Conservation (phyloP, 192 early-diverging fungal genomes). For the Linnemannia elongata region DNA sequence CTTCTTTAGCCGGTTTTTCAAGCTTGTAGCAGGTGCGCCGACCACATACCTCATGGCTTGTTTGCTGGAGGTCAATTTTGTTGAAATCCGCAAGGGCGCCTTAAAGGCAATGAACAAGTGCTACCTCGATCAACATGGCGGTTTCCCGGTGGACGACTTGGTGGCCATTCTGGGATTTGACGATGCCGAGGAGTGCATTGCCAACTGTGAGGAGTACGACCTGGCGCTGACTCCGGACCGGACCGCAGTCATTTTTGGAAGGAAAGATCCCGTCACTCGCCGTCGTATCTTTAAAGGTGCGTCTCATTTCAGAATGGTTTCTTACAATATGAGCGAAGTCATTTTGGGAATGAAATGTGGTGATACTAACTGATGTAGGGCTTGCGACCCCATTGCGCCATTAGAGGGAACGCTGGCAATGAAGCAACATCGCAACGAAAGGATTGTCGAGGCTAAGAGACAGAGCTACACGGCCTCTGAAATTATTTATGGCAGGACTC, state of each 20-base stretch:
- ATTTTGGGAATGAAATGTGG: neutral
- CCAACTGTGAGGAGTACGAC: conserved; percentile 54
- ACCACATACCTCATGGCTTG: conserved; percentile 86
- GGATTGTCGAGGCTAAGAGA: conserved; percentile 45
- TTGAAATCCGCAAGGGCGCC: conserved; percentile 78
- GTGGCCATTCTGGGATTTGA: conserved; percentile 54
- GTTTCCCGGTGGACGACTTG: conserved; percentile 37
- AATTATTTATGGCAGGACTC: conserved; percentile 40
- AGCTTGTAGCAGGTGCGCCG: conserved; percentile 64
- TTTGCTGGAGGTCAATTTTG: conserved; percentile 81
- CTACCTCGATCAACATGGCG: conserved; percentile 55
- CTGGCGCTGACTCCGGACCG: conserved; percentile 24
- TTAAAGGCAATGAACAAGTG: conserved; percentile 80
- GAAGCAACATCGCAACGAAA: conserved; percentile 34
- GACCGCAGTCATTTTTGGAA: conserved; percentile 38
- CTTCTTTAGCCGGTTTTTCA: conserved; percentile 82
- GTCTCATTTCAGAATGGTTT: neutral
- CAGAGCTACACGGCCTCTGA: conserved; percentile 10
- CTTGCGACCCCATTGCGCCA: neutral
- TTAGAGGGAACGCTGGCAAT: conserved; percentile 24
- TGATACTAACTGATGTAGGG: no score
- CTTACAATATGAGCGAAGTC: neutral
- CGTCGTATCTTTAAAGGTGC: conserved; percentile 39
- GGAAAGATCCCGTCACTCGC: conserved; percentile 22
- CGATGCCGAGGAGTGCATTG: conserved; percentile 47